Conservation (phyloP, 768 basidiomycete genomes). For the Ephemerocybe angulata region DNA sequence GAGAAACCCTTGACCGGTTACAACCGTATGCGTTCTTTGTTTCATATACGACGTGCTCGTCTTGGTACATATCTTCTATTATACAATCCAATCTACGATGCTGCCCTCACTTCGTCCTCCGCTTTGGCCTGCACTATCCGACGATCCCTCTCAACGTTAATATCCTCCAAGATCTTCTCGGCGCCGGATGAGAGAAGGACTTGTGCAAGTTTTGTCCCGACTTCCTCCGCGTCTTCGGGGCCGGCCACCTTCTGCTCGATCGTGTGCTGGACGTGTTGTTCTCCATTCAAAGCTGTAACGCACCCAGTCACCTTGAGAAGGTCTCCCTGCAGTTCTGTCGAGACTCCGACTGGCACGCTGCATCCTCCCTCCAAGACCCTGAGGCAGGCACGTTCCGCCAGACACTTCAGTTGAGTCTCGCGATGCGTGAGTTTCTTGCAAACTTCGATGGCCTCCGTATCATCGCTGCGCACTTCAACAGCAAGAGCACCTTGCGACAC, state of each 20-base stretch:
- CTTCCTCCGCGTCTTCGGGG: slow-evolving; percentile 57
- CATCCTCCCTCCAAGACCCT: slow-evolving; percentile 95
- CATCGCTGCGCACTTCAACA: slow-evolving; percentile 76
- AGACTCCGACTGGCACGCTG: slow-evolving; percentile 91
- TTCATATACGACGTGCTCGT: slow-evolving; percentile 25
- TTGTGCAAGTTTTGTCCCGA: slow-evolving; percentile 66
- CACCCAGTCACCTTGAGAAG: slow-evolving; percentile 68
- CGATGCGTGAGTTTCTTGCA: slow-evolving; percentile 71
- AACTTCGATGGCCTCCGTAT: slow-evolving; percentile 55
- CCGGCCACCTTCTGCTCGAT: slow-evolving; percentile 48
- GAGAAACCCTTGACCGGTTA: slow-evolving; percentile 31
- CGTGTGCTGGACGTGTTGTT: slow-evolving; percentile 64
- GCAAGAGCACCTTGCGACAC: slow-evolving; percentile 94
- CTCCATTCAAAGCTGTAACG: slow-evolving; percentile 81
- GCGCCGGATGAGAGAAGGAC: slow-evolving; percentile 69
- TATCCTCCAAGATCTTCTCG: slow-evolving; percentile 75
- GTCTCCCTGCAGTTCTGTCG: slow-evolving; percentile 42
- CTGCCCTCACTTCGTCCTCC: slow-evolving; percentile 21
- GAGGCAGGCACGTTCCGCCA: slow-evolving; percentile 85
- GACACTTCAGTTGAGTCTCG: slow-evolving; percentile 70
- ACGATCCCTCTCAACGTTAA: slow-evolving; percentile 61
- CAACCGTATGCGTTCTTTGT: slow-evolving; percentile 15
- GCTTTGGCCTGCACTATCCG: slow-evolving; percentile 41
- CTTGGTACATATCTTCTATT: slow-evolving; percentile 20
- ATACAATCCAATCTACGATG: slow-evolving; percentile 10